Evolutionary conservation across 2,329 filamentous ascomycete species (phyloP).

Genomic region (Dichotomopilus funicola): DNA sequence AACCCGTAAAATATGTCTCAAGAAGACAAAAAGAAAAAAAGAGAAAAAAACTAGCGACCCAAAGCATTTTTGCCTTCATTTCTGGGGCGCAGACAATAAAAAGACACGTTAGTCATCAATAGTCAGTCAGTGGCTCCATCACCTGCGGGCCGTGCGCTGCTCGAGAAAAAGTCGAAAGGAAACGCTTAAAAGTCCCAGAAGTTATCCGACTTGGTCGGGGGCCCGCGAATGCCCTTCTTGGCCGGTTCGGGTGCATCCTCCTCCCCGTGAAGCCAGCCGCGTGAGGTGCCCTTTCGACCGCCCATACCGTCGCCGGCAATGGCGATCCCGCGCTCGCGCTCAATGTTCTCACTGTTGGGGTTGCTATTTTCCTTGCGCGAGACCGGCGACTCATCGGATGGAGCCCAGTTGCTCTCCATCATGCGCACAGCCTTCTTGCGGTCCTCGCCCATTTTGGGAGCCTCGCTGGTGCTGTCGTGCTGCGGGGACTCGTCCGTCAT

Average conservation of each 20-base stretch:
- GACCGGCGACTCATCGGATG: constrained; percentile 48
- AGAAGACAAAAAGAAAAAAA: no score
- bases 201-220: constrained; percentile 31
- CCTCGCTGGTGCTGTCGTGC: constrained; percentile 29
- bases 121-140: not conserved
- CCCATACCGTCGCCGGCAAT: constrained; percentile 63
- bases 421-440: constrained; percentile 65
- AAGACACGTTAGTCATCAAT: constrained; percentile 8
- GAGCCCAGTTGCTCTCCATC: constrained; percentile 60
- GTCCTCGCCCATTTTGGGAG: constrained; percentile 47
- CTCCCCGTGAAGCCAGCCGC: constrained; percentile 53
- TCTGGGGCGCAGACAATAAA: not conserved
- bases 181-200: constrained; percentile 43
- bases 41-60: no score
- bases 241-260: constrained; percentile 36
- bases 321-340: constrained; percentile 34
- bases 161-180: no score
- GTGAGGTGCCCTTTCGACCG: constrained; percentile 46
- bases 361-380: constrained; percentile 48
- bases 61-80: no score
- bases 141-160: not conserved
- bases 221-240: constrained; percentile 33
- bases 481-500: constrained; percentile 63
- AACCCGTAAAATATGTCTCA: no score
- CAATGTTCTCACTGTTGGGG: constrained; percentile 20